Conservation (phyloP, 129 eudicot genomes). For the Helianthus annuus region HanXRQr2.0-SUNRISE NC_035442.2:95704621-95705120, state of each 20-base stretch:
- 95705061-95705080: neutral
- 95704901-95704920: constrained; percentile 34
- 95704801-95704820: too few relatives aligned
- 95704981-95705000: constrained; percentile 46
- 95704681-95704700: too few relatives aligned
- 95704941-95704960: constrained; percentile 39
- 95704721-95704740: too few relatives aligned
- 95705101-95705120: neutral
- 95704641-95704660: too few relatives aligned
- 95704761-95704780: too few relatives aligned
- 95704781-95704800: too few relatives aligned
- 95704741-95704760: too few relatives aligned
- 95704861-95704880: constrained; percentile 21
- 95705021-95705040: constrained; percentile 75
- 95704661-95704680: too few relatives aligned
- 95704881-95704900: constrained; percentile 24
- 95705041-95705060: constrained; percentile 88
- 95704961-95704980: constrained; percentile 39
- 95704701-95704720: too few relatives aligned
- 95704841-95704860: constrained; percentile 27
- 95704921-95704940: constrained; percentile 36
- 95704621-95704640: too few relatives aligned
- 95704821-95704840: neutral
- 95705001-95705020: constrained; percentile 70
- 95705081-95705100: neutral